Percentiles rank a stretch among this genome's conserved stretches.
Conservation (phyloP, 805 yeast species). For the Osmozyma mogii region DNA sequence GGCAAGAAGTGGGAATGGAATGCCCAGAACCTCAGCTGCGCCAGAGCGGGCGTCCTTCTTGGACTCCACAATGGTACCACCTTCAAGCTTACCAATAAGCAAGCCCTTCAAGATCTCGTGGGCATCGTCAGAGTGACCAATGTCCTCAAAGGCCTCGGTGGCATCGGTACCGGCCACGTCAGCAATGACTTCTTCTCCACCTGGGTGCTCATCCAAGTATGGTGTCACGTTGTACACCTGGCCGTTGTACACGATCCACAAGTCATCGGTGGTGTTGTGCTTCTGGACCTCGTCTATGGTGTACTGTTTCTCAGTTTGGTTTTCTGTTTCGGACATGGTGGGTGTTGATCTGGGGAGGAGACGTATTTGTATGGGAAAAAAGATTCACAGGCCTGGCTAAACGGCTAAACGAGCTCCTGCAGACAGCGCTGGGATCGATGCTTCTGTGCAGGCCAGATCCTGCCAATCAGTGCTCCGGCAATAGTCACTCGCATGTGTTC, state of each 20-base stretch:
- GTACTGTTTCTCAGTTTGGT: slow-evolving; percentile 43
- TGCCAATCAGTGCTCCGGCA: neutral
- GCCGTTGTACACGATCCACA: slow-evolving; percentile 39
- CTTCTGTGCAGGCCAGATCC: neutral
- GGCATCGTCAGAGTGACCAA: slow-evolving; percentile 98
- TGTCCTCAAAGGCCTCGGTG: slow-evolving; percentile 62
- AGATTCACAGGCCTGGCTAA: slow-evolving; percentile 10
- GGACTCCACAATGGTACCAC: slow-evolving; percentile 34
- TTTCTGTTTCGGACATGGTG: neutral
- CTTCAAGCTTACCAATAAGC: slow-evolving; percentile 74
- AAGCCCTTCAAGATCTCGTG: slow-evolving; percentile 62
- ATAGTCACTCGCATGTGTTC: neutral
- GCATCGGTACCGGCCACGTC: slow-evolving; percentile 83
- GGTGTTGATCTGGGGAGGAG: neutral
- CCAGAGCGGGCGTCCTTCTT: slow-evolving; percentile 8
- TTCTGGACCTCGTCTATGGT: slow-evolving; percentile 45
- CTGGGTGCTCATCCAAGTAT: slow-evolving; percentile 53
- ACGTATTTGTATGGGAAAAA: neutral
- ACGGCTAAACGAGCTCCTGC: neutral
- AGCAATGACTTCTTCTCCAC: slow-evolving; percentile 74
- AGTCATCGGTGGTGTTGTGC: slow-evolving; percentile 33
- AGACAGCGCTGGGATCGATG: neutral
- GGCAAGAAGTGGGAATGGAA: slow-evolving; percentile 14
- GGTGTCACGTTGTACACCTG: slow-evolving; percentile 31
- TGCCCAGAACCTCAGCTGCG: slow-evolving; percentile 8